Evolutionary conservation across 768 basidiomycete species (phyloP).

Genomic region (Collybia mongolica): DNA sequence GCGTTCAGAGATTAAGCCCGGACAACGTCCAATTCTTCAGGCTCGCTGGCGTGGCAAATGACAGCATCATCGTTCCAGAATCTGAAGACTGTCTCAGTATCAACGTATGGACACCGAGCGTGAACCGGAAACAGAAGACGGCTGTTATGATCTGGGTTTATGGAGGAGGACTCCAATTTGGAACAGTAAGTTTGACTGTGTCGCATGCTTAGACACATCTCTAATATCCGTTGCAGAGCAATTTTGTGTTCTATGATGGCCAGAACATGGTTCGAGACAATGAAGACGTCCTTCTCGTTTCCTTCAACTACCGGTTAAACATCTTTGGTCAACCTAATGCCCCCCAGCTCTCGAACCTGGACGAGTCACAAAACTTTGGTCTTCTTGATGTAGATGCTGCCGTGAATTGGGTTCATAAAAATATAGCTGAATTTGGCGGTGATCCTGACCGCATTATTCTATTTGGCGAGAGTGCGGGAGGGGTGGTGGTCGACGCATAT

Average conservation of each 20-base stretch:
- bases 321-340: conserved; percentile 39
- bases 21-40: conserved; percentile 20
- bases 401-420: conserved; percentile 46
- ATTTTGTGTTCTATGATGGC: conserved; percentile 27
- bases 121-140: conserved; percentile 27
- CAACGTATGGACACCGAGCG: conserved; percentile 38
- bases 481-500: conserved; percentile 30
- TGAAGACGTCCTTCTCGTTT: conserved; percentile 34
- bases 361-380: conserved; percentile 34
- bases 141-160: conserved; percentile 39
- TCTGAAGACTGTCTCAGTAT: conserved; percentile 35
- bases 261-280: conserved; percentile 30
- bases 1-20: conserved; percentile 24
- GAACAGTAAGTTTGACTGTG: conserved; percentile 21
- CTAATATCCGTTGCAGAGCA: too few species aligned
- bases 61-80: conserved; percentile 25
- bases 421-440: conserved; percentile 45
- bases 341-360: conserved; percentile 28
- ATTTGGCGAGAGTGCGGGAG: conserved; percentile 38
- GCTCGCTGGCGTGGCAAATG: conserved; percentile 19
- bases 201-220: not conserved
- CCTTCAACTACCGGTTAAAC: conserved; percentile 37
- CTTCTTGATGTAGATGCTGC: conserved; percentile 37
- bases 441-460: conserved; percentile 35
- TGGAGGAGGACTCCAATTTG: conserved; percentile 37